Conservation (phyloP, 2,329 filamentous ascomycete genomes). For the Phoma sp. region DNA sequence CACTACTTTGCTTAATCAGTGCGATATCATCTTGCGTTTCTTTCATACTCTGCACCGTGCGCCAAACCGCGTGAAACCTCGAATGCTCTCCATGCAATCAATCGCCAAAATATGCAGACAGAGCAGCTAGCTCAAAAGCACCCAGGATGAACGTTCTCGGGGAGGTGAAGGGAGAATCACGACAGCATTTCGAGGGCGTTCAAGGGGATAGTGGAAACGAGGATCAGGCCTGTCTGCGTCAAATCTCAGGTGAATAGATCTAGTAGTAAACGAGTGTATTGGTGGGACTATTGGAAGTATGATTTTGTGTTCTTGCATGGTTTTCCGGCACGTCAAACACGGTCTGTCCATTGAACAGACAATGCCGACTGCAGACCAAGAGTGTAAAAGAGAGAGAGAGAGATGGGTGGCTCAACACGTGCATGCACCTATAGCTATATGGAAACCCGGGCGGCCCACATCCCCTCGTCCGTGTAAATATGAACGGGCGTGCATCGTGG, state of each 20-base stretch:
- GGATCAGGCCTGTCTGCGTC: too few species aligned
- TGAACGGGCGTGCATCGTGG: neutral
- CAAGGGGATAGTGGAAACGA: too few species aligned
- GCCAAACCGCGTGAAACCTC: too few species aligned
- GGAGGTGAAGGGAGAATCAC: too few species aligned
- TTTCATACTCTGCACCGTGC: too few species aligned
- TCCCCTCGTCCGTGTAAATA: neutral
- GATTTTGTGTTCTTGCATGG: neutral
- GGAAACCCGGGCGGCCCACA: neutral
- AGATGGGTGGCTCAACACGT: neutral
- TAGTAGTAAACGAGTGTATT: conserved; percentile 5
- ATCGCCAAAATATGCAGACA: too few species aligned
- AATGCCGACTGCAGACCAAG: neutral
- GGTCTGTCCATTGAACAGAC: neutral
- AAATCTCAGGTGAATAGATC: too few species aligned
- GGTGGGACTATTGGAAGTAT: conserved; percentile 12
- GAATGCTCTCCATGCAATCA: too few species aligned
- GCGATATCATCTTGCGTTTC: too few species aligned
- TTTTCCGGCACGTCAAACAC: neutral
- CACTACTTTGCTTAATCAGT: neutral
- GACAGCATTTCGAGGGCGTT: too few species aligned
- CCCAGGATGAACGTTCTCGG: too few species aligned
- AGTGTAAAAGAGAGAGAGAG: neutral
- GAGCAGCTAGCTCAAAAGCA: too few species aligned
- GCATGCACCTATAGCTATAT: neutral